A percentile compares a stretch with the other conserved stretches of the same genome.
These are phyloP conservation scores for Cyclotella distinguenda DNA, from an alignment of 108 stramenopile species.

Conservation along the genomic window DNA sequence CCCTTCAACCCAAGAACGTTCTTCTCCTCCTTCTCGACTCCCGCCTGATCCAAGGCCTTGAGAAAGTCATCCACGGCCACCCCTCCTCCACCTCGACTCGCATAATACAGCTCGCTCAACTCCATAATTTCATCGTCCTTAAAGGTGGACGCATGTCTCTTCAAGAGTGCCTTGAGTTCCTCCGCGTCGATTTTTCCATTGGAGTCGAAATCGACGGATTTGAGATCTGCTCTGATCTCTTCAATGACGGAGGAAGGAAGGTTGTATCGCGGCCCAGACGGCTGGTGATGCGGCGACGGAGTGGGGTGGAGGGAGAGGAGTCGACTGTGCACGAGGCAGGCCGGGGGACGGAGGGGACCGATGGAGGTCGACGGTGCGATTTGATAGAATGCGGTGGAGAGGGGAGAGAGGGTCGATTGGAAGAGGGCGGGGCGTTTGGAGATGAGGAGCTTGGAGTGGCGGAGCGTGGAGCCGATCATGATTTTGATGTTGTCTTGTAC, in stretches of 20 bases:
- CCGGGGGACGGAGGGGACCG: not conserved
- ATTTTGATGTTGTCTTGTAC: no score
- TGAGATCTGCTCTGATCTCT: slow-evolving; percentile 30
- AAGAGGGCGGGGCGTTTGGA: slow-evolving; percentile 1
- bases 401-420: slow-evolving; percentile 5
- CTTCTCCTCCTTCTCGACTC: slow-evolving; percentile 17
- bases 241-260: slow-evolving; percentile 18
- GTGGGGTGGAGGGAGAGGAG: not conserved
- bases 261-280: not conserved
- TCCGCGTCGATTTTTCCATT: slow-evolving; percentile 61
- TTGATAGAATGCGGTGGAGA: not conserved
- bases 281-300: not conserved
- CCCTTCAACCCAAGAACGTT: slow-evolving; percentile 8
- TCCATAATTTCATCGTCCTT: slow-evolving; percentile 75
- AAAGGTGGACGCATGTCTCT: slow-evolving; percentile 57
- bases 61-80: slow-evolving; percentile 63
- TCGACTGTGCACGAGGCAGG: not conserved
- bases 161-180: slow-evolving; percentile 63
- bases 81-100: slow-evolving; percentile 54
- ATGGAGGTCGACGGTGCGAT: not conserved
- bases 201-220: slow-evolving; percentile 31
- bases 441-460: slow-evolving; percentile 14
- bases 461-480: slow-evolving; percentile 21
- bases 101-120: slow-evolving; percentile 72
- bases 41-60: slow-evolving; percentile 57